Base-by-base conservation (phyloP, 306 rosid species). In the Canavalia gladiata region DNA sequence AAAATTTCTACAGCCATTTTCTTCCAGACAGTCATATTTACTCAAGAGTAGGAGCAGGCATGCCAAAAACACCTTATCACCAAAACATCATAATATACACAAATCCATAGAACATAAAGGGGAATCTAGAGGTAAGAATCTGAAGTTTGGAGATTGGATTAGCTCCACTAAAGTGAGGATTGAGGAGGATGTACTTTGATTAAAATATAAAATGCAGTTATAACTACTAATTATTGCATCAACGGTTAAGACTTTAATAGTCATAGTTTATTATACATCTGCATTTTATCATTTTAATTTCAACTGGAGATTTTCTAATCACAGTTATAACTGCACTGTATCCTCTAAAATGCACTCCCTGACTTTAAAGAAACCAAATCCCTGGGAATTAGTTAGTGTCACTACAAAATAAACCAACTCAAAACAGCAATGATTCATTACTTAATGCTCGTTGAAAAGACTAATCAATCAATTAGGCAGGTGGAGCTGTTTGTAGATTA, bases 71-170 rank as follows among this genome's bases (percentile, higher is more conserved):
- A 82, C n/a, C 46, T 46, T 68, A 76, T 47, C 33, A 42, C 34
- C 75, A 83, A 35, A 76, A 49, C 74, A 70, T 70, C 57, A 77
- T 29, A 45, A 45, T 47, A 28, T 52, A 30, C 59, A 56, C 57
- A 54, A n/a, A 54, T 73, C 30, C 70, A 54, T 31, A 28, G 46
- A 47, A 58, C 29, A 34, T 75, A 45, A 49, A 7, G 60, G 52
- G 3, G 7, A 50, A 6, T 59, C 43, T 49, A 62, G 4, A 0
- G 59, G 59, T n/a, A 57, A 33, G 75, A 78, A 37, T 46, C 50
- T 63, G 47, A 35, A 60, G 4, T 60, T 3, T n/a, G 6, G 5
- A 54, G 31, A 54, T 54, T 54, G 30, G 31, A 54, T 54, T 54
- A n/a, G 59, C 59, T 54, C 2, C 31, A 54, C 8, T 54, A 54